These are phyloP conservation scores for Musa itinerans DNA, from an alignment of 176 grass and related monocot genomes.

Conservation along the genomic window DNA sequence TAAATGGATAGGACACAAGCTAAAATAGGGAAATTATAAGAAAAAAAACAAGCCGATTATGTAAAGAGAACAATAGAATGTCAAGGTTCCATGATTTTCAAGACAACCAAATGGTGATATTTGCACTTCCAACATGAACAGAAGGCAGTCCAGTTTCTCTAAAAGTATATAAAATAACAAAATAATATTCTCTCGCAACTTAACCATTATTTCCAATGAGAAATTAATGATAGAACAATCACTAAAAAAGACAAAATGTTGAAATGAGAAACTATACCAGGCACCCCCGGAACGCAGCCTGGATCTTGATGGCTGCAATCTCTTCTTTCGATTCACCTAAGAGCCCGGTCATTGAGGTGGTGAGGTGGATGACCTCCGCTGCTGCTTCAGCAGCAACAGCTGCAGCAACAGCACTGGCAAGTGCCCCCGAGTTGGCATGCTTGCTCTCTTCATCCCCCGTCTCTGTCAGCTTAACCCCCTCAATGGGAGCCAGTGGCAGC, in stretches of 20 bases:
- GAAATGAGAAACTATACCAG: conserved; percentile 38
- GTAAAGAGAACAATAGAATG: too few species aligned
- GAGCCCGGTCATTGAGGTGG: conserved; percentile 16
- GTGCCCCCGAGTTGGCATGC: neutral
- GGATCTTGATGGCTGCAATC: conserved; percentile 64
- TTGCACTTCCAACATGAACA: neutral
- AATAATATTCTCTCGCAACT: neutral
- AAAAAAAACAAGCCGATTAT: too few species aligned
- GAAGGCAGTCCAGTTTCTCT: neutral
- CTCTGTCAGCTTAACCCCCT: neutral
- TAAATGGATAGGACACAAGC: too few species aligned
- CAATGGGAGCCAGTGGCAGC: neutral
- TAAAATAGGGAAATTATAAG: too few species aligned
- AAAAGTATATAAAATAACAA: neutral
- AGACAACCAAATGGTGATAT: neutral
- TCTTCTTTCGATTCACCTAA: conserved; percentile 44
- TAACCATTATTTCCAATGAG: neutral
- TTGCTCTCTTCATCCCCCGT: neutral
- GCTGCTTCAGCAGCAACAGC: neutral
- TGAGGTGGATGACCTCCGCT: neutral
- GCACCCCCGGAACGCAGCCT: conserved; percentile 73
- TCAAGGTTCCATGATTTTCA: too few species aligned
- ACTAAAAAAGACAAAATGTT: neutral
- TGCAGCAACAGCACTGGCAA: conserved; percentile 1
- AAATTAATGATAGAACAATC: neutral